Evolutionary conservation across 768 basidiomycete genomes (phyloP).

Genomic region (Pleurotus giganteus): DNA sequence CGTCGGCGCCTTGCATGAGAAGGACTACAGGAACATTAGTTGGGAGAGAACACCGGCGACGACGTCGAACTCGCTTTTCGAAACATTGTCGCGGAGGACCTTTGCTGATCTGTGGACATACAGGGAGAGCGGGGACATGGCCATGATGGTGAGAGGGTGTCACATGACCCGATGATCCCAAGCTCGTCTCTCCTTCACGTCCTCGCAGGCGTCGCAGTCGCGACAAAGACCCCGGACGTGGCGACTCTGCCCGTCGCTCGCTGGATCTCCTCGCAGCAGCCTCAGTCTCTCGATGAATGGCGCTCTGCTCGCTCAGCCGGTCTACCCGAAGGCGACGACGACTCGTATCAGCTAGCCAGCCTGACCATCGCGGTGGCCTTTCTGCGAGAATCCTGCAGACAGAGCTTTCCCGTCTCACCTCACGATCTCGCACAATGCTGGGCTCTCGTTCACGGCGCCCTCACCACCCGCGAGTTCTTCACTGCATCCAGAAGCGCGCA

Average conservation of each 20-base stretch:
- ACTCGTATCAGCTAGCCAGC: no score
- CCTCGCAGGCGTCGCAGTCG: no score
- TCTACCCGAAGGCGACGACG: no score
- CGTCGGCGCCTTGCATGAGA: conserved; percentile 75
- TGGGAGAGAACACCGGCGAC: neutral
- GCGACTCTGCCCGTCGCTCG: neutral
- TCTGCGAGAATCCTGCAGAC: no score
- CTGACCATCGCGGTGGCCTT: no score
- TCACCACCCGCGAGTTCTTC: no score
- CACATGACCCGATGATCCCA: neutral
- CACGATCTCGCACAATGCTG: no score
- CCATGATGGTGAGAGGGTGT: neutral
- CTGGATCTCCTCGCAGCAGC: neutral
- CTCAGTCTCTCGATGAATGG: neutral
- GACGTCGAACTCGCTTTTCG: conserved; percentile 28
- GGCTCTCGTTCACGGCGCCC: no score
- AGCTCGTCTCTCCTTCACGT: neutral
- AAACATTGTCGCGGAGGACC: conserved; percentile 29
- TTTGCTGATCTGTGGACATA: conserved; percentile 39
- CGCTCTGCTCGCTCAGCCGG: no score
- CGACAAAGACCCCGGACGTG: no score
- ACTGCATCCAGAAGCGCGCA: no score
- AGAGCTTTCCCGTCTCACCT: no score
- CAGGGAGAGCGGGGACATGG: conserved; percentile 33
- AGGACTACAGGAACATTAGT: conserved; percentile 44